These are phyloP conservation scores for Metarhizium rileyi DNA, from an alignment of 2,329 filamentous ascomycete genomes.

Conservation along the genomic window DNA sequence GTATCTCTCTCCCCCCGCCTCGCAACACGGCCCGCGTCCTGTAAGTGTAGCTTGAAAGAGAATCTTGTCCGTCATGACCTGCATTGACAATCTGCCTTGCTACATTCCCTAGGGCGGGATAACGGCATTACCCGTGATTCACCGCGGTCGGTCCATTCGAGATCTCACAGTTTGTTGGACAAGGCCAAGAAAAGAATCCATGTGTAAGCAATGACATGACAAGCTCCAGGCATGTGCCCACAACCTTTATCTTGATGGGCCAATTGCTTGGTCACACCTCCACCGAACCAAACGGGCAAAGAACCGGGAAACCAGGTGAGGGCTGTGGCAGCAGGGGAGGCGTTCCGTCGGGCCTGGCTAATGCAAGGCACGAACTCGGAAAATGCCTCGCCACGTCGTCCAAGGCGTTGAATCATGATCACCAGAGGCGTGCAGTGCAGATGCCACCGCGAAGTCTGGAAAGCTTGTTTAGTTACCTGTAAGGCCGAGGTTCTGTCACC, in stretches of 20 bases:
- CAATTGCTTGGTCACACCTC: neutral
- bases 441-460: no score
- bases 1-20: no score
- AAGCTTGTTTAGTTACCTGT: no score
- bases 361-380: neutral
- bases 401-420: neutral
- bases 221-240: neutral
- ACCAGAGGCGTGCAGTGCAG: no score
- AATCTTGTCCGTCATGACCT: neutral
- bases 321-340: neutral
- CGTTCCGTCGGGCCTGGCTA: neutral
- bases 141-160: neutral
- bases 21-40: neutral
- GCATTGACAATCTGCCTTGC: neutral
- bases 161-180: neutral
- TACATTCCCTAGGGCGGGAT: neutral
- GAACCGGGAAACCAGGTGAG: neutral
- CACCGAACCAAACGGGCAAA: neutral
- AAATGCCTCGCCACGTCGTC: neutral
- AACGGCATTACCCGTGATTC: neutral
- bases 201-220: neutral
- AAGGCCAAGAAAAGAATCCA: neutral
- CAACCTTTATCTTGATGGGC: neutral
- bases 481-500: no score
- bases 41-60: neutral